A percentile compares a stretch with the other conserved stretches of the same genome.
These are phyloP conservation scores for Aureobasidium lini DNA, from an alignment of 2,329 filamentous ascomycete species.

Conservation along the genomic window DNA sequence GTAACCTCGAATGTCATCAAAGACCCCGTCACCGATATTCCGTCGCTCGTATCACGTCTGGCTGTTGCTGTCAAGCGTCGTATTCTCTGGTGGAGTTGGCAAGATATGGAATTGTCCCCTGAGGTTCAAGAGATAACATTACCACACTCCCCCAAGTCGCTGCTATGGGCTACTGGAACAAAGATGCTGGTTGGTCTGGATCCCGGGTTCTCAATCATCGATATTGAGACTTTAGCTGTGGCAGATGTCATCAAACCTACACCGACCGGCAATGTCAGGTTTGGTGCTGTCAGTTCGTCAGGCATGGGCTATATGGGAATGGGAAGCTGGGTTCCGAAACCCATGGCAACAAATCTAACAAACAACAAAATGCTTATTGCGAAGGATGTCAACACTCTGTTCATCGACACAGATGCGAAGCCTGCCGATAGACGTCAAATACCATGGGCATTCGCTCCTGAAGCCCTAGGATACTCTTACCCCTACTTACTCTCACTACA, in stretches of 20 bases:
- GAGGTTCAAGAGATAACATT: slow-evolving; percentile 71
- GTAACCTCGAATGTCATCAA: slow-evolving; percentile 94
- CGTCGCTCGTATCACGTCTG: slow-evolving; percentile 83
- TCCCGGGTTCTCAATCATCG: slow-evolving; percentile 80
- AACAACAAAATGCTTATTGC: slow-evolving; percentile 85
- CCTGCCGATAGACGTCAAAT: slow-evolving; percentile 77
- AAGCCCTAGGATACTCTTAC: slow-evolving; percentile 91
- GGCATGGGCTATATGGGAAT: slow-evolving; percentile 97
- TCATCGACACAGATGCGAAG: slow-evolving; percentile 78
- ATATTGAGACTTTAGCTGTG: slow-evolving; percentile 66
- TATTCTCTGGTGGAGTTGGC: slow-evolving; percentile 88
- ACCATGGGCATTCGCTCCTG: slow-evolving; percentile 83
- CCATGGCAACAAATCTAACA: slow-evolving; percentile 71
- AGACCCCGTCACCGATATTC: slow-evolving; percentile 77
- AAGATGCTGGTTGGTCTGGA: slow-evolving; percentile 87
- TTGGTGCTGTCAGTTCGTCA: slow-evolving; percentile 73
- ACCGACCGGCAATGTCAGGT: slow-evolving; percentile 58
- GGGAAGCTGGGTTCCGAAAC: slow-evolving; percentile 83
- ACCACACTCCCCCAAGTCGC: slow-evolving; percentile 73
- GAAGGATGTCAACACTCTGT: slow-evolving; percentile 94
- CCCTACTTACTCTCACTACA: slow-evolving; percentile 88
- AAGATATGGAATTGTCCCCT: slow-evolving; percentile 77
- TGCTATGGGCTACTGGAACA: slow-evolving; percentile 86
- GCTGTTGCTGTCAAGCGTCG: slow-evolving; percentile 90
- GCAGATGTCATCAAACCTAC: slow-evolving; percentile 75